Evolutionary conservation across 2,329 filamentous ascomycete genomes (phyloP).

Genomic region (Stenocarpella maydis): DNA sequence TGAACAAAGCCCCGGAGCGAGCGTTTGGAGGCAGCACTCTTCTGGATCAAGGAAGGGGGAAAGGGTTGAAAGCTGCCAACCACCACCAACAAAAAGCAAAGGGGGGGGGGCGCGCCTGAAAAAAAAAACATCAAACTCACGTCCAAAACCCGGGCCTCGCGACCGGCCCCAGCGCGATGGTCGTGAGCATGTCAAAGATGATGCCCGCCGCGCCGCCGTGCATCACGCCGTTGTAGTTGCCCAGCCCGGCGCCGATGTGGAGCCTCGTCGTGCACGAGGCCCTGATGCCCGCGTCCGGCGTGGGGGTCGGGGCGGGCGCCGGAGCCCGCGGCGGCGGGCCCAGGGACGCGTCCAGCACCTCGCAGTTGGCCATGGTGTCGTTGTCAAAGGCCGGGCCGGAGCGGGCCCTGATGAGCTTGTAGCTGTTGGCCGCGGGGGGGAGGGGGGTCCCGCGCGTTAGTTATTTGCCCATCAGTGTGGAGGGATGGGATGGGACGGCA

Average conservation of each 20-base stretch:
- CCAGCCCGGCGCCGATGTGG: slow-evolving; percentile 51
- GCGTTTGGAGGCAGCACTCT: no score
- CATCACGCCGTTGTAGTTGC: slow-evolving; percentile 56
- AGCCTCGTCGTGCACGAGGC: slow-evolving; percentile 53
- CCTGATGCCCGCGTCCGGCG: slow-evolving; percentile 31
- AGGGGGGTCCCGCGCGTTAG: not conserved
- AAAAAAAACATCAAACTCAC: slow-evolving; percentile 38
- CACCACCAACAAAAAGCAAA: no score
- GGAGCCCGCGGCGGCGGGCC: slow-evolving; percentile 30
- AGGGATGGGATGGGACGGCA: no score
- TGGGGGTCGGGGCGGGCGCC: not conserved
- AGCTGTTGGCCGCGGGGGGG: slow-evolving; percentile 25
- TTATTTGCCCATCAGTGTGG: no score
- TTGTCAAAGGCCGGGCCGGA: slow-evolving; percentile 38
- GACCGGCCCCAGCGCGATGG: slow-evolving; percentile 56
- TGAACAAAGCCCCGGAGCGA: no score
- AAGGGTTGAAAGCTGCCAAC: no score
- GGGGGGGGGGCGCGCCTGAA: no score
- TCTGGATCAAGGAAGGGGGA: no score
- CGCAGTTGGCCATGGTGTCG: slow-evolving; percentile 37
- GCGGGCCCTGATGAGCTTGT: slow-evolving; percentile 35
- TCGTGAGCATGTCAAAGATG: slow-evolving; percentile 64
- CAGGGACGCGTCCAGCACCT: slow-evolving; percentile 42
- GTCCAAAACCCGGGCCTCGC: slow-evolving; percentile 59
- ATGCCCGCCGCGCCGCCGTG: slow-evolving; percentile 63